Evolutionary conservation across 108 stramenopile genomes (phyloP).

Genomic region (Aurantiochytrium sp.): DNA sequence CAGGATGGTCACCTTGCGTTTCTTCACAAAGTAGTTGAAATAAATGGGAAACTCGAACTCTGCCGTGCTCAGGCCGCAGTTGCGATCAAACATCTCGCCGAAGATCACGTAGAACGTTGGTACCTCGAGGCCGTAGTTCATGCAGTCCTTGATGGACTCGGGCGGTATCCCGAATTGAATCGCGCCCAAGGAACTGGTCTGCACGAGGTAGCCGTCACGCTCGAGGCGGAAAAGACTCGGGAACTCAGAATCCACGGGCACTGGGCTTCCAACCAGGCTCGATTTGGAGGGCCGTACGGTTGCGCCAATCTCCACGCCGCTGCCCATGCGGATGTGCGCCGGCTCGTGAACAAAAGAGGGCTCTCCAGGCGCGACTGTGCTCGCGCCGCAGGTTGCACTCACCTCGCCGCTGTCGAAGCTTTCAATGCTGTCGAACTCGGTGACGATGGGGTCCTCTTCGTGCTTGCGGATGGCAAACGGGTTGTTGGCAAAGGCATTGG

Average conservation of each 20-base stretch:
- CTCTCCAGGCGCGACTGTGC: neutral
- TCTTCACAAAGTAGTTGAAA: constrained; percentile 49
- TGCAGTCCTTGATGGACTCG: constrained; percentile 40
- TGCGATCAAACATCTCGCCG: constrained; percentile 39
- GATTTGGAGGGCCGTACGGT: too few species aligned
- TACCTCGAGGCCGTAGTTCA: constrained; percentile 43
- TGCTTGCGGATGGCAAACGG: too few species aligned
- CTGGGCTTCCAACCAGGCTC: too few species aligned
- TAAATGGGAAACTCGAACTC: constrained; percentile 56
- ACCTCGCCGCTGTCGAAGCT: neutral
- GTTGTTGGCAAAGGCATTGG: too few species aligned
- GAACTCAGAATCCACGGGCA: neutral
- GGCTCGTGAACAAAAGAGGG: neutral
- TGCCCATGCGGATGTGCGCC: neutral
- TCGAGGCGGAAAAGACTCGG: neutral
- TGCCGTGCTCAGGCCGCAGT: constrained; percentile 43
- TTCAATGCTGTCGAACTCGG: neutral
- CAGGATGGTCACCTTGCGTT: constrained; percentile 39
- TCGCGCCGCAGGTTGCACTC: neutral
- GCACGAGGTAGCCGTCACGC: neutral
- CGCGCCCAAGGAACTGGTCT: neutral
- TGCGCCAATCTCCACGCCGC: neutral
- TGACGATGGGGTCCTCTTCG: neutral
- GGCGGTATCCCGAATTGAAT: constrained; percentile 14
- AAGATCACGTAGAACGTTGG: constrained; percentile 45